Conservation (phyloP, 2,329 filamentous ascomycete species). For the Plenodomus tracheiphilus region DNA sequence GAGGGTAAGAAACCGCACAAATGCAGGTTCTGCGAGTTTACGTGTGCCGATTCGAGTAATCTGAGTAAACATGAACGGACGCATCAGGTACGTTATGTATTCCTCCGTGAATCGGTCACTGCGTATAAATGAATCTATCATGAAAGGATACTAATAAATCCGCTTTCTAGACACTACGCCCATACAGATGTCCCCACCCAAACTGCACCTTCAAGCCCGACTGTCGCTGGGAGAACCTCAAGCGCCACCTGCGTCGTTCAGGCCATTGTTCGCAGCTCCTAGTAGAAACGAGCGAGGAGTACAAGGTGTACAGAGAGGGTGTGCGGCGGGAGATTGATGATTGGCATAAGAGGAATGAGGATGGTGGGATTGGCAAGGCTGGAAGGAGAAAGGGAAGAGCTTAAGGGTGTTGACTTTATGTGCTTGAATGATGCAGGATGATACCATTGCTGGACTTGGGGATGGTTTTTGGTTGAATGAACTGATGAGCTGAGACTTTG, state of each 20-base stretch:
- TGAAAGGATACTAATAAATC: background rate
- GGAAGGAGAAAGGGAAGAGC: conserved; percentile 23
- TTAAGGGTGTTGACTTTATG: background rate
- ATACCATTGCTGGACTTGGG: background rate
- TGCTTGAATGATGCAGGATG: background rate
- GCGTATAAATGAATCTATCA: too few species aligned
- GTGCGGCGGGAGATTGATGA: conserved; percentile 40
- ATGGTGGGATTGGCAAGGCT: conserved; percentile 19
- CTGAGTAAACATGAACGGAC: conserved; percentile 45
- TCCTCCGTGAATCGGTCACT: too few species aligned
- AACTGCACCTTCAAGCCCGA: conserved; percentile 45
- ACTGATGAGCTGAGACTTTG: too few species aligned
- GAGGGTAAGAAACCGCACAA: conserved; percentile 43
- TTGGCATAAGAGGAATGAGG: conserved; percentile 36
- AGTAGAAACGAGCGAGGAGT: conserved; percentile 36
- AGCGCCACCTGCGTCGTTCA: conserved; percentile 43
- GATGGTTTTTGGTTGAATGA: too few species aligned
- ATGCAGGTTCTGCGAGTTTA: conserved; percentile 45
- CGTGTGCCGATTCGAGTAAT: conserved; percentile 43
- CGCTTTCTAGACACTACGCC: conserved; percentile 33
- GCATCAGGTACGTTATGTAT: conserved; percentile 34
- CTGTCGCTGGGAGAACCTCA: conserved; percentile 46
- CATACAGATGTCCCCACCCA: conserved; percentile 41
- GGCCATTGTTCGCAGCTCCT: conserved; percentile 42
- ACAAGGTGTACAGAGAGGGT: conserved; percentile 38